phyloP scores from a whole-genome alignment of 805 yeast genomes.

The Allodekkera sacchari region DNA sequence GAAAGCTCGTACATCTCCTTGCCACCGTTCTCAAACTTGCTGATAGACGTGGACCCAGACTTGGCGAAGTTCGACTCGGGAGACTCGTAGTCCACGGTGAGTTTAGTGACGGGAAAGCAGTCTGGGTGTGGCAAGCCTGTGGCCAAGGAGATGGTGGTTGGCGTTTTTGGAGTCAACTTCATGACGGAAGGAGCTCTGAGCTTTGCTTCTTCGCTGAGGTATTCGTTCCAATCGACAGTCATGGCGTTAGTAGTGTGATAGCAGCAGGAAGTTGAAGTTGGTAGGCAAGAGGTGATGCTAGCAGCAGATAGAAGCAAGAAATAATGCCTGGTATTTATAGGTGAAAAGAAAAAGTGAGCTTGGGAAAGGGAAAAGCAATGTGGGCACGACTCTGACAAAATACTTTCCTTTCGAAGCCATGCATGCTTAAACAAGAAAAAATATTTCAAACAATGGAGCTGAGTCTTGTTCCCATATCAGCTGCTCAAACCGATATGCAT shows the following conservation, averaged over 20 bases:
- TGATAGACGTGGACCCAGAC: conserved; percentile 33
- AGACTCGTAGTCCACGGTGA: conserved; percentile 22
- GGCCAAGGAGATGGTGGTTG: conserved; percentile 40
- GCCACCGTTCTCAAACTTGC: conserved; percentile 15
- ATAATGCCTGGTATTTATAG: too few relatives aligned
- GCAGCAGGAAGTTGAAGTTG: too few relatives aligned
- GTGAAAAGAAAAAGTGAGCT: too few relatives aligned
- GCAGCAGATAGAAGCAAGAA: too few relatives aligned
- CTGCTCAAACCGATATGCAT: too few relatives aligned
- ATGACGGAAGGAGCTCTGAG: conserved; percentile 22
- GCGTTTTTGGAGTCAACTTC: conserved; percentile 14
- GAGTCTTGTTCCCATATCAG: too few relatives aligned
- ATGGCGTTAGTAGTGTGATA: conserved; percentile 3
- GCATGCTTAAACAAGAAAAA: too few relatives aligned
- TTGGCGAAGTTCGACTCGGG: conserved; percentile 36
- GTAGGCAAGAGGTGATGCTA: too few relatives aligned
- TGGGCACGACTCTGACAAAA: too few relatives aligned
- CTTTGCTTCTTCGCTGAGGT: conserved; percentile 19
- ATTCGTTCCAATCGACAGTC: conserved; percentile 21
- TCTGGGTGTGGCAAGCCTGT: conserved; percentile 49
- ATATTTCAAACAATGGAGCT: too few relatives aligned
- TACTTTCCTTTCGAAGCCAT: too few relatives aligned
- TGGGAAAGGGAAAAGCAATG: too few relatives aligned
- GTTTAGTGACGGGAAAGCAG: conserved; percentile 38
- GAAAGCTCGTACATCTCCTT: conserved; percentile 36